phyloP scores from a whole-genome alignment of 2,329 filamentous ascomycete species.

The Juglanconis sp. region DNA sequence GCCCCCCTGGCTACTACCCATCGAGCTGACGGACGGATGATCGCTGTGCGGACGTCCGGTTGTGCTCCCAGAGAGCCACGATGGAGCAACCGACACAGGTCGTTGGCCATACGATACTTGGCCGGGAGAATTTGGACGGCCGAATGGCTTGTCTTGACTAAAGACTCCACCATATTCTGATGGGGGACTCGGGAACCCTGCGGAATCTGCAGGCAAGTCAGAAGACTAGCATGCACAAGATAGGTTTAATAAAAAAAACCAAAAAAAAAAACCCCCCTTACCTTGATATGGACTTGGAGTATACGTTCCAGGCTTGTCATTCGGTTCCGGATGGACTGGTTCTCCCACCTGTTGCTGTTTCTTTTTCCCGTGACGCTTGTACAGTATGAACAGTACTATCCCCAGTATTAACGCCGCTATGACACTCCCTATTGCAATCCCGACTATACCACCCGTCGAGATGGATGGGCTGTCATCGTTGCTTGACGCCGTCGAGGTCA shows the following conservation, averaged over 20 bases:
- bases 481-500: slow-evolving; percentile 9
- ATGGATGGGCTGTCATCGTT: not conserved
- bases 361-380: not conserved
- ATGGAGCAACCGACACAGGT: slow-evolving; percentile 1
- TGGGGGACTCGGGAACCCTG: not conserved
- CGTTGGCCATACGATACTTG: slow-evolving; percentile 1
- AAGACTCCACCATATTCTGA: not conserved
- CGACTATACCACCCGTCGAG: slow-evolving; percentile 18
- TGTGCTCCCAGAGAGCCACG: slow-evolving; percentile 8
- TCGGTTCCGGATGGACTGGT: not conserved
- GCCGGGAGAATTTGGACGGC: not conserved
- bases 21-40: slow-evolving; percentile 9
- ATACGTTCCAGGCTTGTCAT: slow-evolving; percentile 1
- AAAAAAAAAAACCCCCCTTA: not conserved
- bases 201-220: not conserved
- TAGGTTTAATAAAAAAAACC: not conserved
- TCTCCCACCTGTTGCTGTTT: not conserved
- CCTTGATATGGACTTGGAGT: slow-evolving; percentile 16
- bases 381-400: not conserved
- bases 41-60: not conserved
- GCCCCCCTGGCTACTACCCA: not conserved
- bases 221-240: not conserved
- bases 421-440: slow-evolving; percentile 17
- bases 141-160: not conserved
- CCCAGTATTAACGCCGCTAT: slow-evolving; percentile 9